These are phyloP conservation scores for Xylaria nigripes DNA, from an alignment of 495 filamentous ascomycete genomes.

Conservation along the genomic window DNA sequence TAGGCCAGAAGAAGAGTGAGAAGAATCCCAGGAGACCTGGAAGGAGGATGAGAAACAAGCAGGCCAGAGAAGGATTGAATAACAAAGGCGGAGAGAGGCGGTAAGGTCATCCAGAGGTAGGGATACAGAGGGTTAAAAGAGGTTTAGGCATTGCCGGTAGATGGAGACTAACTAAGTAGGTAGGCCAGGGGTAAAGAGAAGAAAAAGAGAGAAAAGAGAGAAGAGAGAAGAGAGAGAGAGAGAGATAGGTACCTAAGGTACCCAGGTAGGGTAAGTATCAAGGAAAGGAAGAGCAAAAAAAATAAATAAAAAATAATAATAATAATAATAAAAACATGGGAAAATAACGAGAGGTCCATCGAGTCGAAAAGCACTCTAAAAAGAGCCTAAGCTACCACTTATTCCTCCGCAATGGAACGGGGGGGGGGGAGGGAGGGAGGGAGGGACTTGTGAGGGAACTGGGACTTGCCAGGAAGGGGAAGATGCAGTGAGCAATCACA, in stretches of 20 bases:
- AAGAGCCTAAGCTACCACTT: neutral
- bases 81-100: constrained; percentile 26
- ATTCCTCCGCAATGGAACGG: constrained; percentile 10
- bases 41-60: constrained; percentile 16
- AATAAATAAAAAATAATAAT: neutral
- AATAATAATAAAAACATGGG: constrained; percentile 20
- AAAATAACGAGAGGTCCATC: constrained; percentile 15
- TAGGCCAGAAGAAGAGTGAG: constrained; percentile 27
- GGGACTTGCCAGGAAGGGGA: neutral
- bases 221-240: constrained; percentile 10
- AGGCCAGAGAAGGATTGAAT: constrained; percentile 24
- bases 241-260: too few relatives aligned
- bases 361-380: constrained; percentile 17
- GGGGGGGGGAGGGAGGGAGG: neutral
- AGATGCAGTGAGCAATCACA: constrained; percentile 5
- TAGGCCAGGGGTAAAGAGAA: constrained; percentile 18
- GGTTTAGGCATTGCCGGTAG: constrained; percentile 14
- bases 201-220: constrained; percentile 10
- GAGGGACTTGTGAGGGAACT: constrained; percentile 10
- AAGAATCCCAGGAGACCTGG: constrained; percentile 20
- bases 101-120: constrained; percentile 10
- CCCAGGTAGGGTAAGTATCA: too few relatives aligned
- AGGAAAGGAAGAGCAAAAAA: neutral
- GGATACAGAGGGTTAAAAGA: constrained; percentile 29
- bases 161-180: constrained; percentile 19